Evolutionary conservation across 805 yeast genomes (phyloP), one percentile per base, ranked within the genome.

Genomic region (Vanderwaltozyma yarrowii): DNA sequence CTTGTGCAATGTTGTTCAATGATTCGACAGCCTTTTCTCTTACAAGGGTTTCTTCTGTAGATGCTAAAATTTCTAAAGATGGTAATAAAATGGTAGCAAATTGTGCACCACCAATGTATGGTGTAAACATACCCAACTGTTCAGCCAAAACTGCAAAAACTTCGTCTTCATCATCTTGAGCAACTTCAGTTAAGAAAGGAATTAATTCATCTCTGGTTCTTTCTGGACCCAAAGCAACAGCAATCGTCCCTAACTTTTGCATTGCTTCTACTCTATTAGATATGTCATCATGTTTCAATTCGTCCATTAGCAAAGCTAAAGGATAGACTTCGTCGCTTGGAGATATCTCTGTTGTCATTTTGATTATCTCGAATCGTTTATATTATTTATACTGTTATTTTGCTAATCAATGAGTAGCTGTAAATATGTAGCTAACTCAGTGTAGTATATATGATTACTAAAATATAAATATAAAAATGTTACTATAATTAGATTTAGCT

Each of bases 131-230:
- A 33, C 94, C 95, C 50, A 92, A 66, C 66, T 88, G 88, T 49
- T 81, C 85, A 4, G 96, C 96, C 45, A 94, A 71, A 16, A 87
- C 89, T 2, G 96, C 85, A 62, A 89, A 80, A 6, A 92, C 95
- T 64, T 92, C 99, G 62, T 94, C 99, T 64, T 92, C 99, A 59
- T 94, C 99, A 52, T 92, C 99, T 47, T 84, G 92, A 11, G 88
- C 86, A 20, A 81, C 92, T 38, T 69, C 74, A 49, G 80, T 84
- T 45, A 92, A 71, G 54, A 89, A 94, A 26, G 97, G 96, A 37
- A 92, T 69, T 54, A 92, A 71, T 60, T 92, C 99, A 33, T 73
- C 71, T 42, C 95, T 71, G n/a, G 96, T 83, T 55, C 98, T 74
- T 59, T 86, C 95, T 7, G 92, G 88, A 10, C 98, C 98, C 40